Conservation (phyloP, 306 rosid species). For the Carpinus fangiana region DNA sequence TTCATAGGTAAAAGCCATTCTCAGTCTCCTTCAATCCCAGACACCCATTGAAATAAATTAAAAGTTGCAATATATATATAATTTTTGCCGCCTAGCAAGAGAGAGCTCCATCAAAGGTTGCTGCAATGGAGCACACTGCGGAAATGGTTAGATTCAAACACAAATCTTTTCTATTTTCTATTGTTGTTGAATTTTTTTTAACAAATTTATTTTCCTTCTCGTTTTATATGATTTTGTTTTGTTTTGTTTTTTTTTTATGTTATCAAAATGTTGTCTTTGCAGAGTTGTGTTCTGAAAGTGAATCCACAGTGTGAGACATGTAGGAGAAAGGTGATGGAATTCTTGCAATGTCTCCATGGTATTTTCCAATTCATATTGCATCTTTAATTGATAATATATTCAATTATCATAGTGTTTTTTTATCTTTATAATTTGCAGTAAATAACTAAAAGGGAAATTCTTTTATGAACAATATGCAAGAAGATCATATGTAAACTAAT, state of each 20-base stretch:
- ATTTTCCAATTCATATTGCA: background rate
- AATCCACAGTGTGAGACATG: conserved; percentile 43
- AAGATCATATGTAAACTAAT: too few species aligned
- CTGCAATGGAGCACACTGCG: conserved; percentile 39
- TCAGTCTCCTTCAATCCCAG: too few species aligned
- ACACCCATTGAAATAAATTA: too few species aligned
- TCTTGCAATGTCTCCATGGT: conserved; percentile 42
- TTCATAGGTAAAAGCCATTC: too few species aligned
- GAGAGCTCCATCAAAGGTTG: background rate
- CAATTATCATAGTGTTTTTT: too few species aligned
- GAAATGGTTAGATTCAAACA: conserved; percentile 38
- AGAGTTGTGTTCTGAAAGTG: conserved; percentile 44
- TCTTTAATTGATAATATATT: background rate
- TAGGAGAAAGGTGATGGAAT: conserved; percentile 31
- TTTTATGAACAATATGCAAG: too few species aligned
- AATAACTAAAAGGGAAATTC: too few species aligned
- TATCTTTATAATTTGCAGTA: too few species aligned
- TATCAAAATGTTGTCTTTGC: conserved; percentile 7
- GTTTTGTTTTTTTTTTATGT: background rate
- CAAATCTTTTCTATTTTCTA: background rate
- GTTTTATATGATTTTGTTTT: background rate
- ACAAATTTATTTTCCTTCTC: background rate
- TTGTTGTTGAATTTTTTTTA: background rate
- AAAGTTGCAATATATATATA: too few species aligned
- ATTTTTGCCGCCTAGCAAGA: background rate